A percentile compares a stretch with the other conserved stretches of the same genome.
Conservation (phyloP, 805 yeast species). For the Candida suzukii region DNA sequence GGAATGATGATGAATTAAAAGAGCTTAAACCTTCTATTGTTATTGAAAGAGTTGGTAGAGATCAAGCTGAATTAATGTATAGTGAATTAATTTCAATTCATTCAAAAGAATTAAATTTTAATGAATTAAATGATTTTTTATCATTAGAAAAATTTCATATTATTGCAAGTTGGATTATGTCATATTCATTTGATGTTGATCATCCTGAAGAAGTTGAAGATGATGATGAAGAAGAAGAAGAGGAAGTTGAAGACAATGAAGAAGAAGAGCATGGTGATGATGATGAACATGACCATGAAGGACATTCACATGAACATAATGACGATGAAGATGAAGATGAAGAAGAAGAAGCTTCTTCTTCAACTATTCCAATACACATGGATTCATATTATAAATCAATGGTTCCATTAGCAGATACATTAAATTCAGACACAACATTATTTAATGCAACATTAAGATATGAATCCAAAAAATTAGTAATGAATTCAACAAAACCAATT, state of each 20-base stretch:
- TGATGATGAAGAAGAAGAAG: slow-evolving; percentile 24
- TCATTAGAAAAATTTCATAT: slow-evolving; percentile 56
- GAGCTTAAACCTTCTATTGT: slow-evolving; percentile 65
- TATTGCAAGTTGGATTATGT: slow-evolving; percentile 76
- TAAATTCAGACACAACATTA: slow-evolving; percentile 75
- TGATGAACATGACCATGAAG: slow-evolving; percentile 19
- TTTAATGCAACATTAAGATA: slow-evolving; percentile 70
- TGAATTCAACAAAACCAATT: slow-evolving; percentile 63
- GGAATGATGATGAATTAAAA: slow-evolving; percentile 58
- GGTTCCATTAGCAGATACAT: slow-evolving; percentile 90
- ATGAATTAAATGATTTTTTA: slow-evolving; percentile 25
- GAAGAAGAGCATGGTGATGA: slow-evolving; percentile 21
- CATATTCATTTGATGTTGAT: slow-evolving; percentile 86
- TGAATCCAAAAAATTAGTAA: slow-evolving; percentile 44
- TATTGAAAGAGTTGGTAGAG: slow-evolving; percentile 61
- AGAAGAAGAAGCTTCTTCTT: slow-evolving; percentile 11
- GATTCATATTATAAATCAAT: slow-evolving; percentile 58
- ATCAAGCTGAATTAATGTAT: slow-evolving; percentile 57
- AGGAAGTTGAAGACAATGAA: slow-evolving; percentile 18
- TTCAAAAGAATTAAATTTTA: slow-evolving; percentile 30
- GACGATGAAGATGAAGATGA: slow-evolving; percentile 11
- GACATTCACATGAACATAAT: slow-evolving; percentile 14
- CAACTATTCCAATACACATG: slow-evolving; percentile 16
- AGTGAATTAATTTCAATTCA: slow-evolving; percentile 32
- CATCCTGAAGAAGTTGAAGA: slow-evolving; percentile 21